Evolutionary conservation across 2,329 filamentous ascomycete species (phyloP).

Genomic region (Lachnellula cervina): DNA sequence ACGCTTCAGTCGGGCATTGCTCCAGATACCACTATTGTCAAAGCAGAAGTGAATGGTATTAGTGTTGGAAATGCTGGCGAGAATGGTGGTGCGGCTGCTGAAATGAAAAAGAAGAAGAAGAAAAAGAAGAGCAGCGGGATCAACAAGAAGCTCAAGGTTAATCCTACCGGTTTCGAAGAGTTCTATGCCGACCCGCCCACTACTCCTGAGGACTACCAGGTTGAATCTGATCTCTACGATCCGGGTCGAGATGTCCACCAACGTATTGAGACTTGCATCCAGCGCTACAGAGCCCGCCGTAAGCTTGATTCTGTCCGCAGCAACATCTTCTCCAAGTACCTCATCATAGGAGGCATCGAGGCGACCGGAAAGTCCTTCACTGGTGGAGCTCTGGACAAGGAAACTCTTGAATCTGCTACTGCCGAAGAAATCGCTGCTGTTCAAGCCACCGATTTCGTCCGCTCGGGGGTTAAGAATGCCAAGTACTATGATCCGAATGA

Average conservation of each 20-base stretch:
- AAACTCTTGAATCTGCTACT: slow-evolving; percentile 58
- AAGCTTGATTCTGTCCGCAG: slow-evolving; percentile 62
- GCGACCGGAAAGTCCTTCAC: slow-evolving; percentile 55
- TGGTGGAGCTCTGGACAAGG: slow-evolving; percentile 50
- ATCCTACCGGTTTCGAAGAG: slow-evolving; percentile 68
- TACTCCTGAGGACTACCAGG: slow-evolving; percentile 59
- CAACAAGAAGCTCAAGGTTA: slow-evolving; percentile 28
- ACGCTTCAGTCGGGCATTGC: too few relatives aligned
- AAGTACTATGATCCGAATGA: slow-evolving; percentile 49
- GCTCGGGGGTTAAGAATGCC: slow-evolving; percentile 33
- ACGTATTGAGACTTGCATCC: slow-evolving; percentile 80
- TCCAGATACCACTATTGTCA: neutral
- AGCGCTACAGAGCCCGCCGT: slow-evolving; percentile 72
- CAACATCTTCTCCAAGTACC: slow-evolving; percentile 71
- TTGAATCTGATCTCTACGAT: slow-evolving; percentile 67
- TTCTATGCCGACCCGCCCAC: slow-evolving; percentile 76
- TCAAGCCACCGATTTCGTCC: slow-evolving; percentile 57
- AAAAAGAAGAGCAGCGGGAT: slow-evolving; percentile 40
- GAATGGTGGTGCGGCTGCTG: neutral
- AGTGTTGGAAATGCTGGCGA: neutral
- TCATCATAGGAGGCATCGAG: slow-evolving; percentile 78
- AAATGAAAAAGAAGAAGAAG: slow-evolving; percentile 29
- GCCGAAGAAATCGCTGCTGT: slow-evolving; percentile 60
- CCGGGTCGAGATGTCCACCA: slow-evolving; percentile 49
- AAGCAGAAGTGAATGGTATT: neutral